These are phyloP conservation scores for Amanita subjunquillea DNA, from an alignment of 768 basidiomycete genomes.

Conservation along the genomic window DNA sequence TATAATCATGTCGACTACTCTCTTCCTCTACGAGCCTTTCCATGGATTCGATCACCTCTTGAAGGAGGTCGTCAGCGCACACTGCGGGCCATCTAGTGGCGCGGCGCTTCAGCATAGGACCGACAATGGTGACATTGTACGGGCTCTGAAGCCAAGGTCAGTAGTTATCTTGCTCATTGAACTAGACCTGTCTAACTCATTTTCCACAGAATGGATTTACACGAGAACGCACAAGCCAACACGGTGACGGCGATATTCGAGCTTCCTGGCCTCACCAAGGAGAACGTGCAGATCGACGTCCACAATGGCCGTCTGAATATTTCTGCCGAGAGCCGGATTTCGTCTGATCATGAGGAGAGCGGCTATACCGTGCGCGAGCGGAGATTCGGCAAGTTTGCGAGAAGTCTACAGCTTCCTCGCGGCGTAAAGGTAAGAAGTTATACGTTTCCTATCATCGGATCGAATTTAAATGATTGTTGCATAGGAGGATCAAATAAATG, in stretches of 20 bases:
- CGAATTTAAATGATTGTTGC: background rate
- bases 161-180: no score
- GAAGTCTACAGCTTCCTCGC: slow-evolving; percentile 41
- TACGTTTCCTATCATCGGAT: background rate
- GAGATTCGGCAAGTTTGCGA: slow-evolving; percentile 33
- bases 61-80: slow-evolving; percentile 19
- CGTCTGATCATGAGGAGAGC: slow-evolving; percentile 23
- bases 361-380: slow-evolving; percentile 43
- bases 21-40: slow-evolving; percentile 2
- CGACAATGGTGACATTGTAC: background rate
- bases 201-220: slow-evolving; percentile 42
- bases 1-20: background rate
- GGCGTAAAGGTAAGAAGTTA: slow-evolving; percentile 37
- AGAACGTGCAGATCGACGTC: slow-evolving; percentile 44
- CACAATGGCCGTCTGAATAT: slow-evolving; percentile 34
- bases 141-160: background rate
- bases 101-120: background rate
- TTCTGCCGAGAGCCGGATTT: slow-evolving; percentile 25
- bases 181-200: background rate
- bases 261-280: slow-evolving; percentile 46
- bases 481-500: slow-evolving; percentile 25
- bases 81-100: background rate
- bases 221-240: slow-evolving; percentile 38
- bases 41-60: slow-evolving; percentile 12
- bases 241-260: slow-evolving; percentile 51